Base-by-base conservation (phyloP, 352 stramenopile genomes). In the Phytopythium montanum region DNA sequence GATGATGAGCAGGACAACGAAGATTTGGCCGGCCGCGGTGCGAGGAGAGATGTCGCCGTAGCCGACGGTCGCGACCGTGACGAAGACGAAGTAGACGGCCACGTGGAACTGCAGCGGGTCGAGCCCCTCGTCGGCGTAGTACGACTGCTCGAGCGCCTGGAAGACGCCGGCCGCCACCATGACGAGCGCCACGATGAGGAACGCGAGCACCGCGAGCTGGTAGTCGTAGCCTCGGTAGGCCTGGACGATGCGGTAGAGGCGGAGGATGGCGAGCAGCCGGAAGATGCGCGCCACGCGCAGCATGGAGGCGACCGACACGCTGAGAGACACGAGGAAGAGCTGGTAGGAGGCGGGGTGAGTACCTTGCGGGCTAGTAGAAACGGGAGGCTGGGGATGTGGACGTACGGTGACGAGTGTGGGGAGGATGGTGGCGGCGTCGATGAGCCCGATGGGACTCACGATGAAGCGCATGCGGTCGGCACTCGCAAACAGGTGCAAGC, bases 21-120 rank as follows among this genome's bases (percentile, higher is more conserved):
- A 85, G 54, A 83, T 61, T 59, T 83, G 72, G 21, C 72, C 81
- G 45, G 66, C 62, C 0, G 69, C 73, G 7, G 72, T 86, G 19
- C 72, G 66, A 13, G 79, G 75, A 4, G 74, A 74, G 28, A 88
- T 87, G 42, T 87, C 79, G 10, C 76, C 76, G 53, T 82, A 88
- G 26, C 53, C 79, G 41, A 88, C 78, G 1, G 79, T 88, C 0
- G 76, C 76, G 19, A 88, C 65, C 4, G 79, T 88, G 29, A 87
- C 79, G 48, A 88, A 85, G 23, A 88, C 76, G 49, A 87, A 88
- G 58, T 88, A 87, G 53, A 88, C 68, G 18, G 74, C 75, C 62
- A 84, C 63, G 65, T 87, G 79, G 54, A 88, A 87, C 56, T 80
- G n/a, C 33, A 87, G 68, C 33, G 56, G 57, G 4, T 60, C 48